Conservation (phyloP, 2,329 filamentous ascomycete genomes). For the Myriosclerotinia duriaeana region DNA sequence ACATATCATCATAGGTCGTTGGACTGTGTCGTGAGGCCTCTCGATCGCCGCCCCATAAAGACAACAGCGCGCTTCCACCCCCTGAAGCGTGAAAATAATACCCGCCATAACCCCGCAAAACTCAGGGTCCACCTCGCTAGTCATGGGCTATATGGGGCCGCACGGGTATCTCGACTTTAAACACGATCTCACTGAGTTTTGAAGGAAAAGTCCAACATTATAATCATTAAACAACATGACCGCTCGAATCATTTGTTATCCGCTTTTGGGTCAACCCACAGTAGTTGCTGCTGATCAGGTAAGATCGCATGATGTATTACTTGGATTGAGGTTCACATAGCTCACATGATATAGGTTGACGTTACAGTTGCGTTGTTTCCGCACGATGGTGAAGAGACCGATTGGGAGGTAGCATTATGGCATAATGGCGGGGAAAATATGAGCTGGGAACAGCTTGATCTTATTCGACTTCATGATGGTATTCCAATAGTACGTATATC, state of each 20-base stretch:
- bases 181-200: neutral
- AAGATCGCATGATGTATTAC: neutral
- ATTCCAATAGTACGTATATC: neutral
- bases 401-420: constrained; percentile 21
- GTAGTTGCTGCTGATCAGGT: neutral
- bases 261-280: constrained; percentile 13
- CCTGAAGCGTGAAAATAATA: neutral
- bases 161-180: neutral
- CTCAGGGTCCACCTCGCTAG: constrained; percentile 3
- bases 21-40: no score
- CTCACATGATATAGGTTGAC: neutral
- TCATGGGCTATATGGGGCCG: neutral
- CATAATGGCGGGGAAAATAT: neutral
- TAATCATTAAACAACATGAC: constrained; percentile 1
- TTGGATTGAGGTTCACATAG: neutral
- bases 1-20: no score
- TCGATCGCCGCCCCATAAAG: neutral
- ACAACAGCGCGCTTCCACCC: neutral
- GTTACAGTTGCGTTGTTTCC: constrained; percentile 15
- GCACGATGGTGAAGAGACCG: neutral
- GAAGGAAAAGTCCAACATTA: neutral
- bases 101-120: neutral
- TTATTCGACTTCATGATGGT: neutral
- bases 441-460: constrained; percentile 16
- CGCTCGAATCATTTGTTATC: constrained; percentile 5